These are phyloP conservation scores for Infundibulicybe gibba DNA, from an alignment of 768 basidiomycete species.

Conservation along the genomic window DNA sequence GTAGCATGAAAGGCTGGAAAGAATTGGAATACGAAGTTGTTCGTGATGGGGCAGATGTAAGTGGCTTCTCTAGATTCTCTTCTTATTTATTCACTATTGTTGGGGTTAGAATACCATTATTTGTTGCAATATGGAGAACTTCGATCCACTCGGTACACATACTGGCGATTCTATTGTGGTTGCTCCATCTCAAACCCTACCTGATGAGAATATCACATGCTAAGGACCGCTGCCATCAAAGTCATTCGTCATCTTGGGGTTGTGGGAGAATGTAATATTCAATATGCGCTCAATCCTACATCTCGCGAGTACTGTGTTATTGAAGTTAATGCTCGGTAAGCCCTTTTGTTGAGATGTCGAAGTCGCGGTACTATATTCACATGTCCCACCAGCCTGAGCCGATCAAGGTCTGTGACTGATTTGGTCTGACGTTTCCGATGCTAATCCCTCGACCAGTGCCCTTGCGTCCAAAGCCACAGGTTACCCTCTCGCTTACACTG, in stretches of 20 bases:
- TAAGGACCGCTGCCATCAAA: conserved; percentile 96
- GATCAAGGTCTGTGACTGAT: conserved; percentile 56
- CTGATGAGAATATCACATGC: conserved; percentile 99
- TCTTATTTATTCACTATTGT: conserved; percentile 6
- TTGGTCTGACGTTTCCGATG: not conserved
- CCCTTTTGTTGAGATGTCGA: conserved; percentile 3
- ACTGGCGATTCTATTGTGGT: conserved; percentile 99
- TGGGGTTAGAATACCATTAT: conserved; percentile 88
- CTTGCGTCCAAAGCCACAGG: conserved; percentile 98
- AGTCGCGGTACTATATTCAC: not conserved
- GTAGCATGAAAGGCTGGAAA: conserved; percentile 99
- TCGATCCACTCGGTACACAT: conserved; percentile 97
- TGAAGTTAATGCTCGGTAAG: conserved; percentile 91
- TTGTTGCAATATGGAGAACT: conserved; percentile 99
- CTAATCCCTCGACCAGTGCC: conserved; percentile 47
- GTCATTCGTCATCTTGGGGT: conserved; percentile 90
- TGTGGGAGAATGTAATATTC: conserved; percentile 95
- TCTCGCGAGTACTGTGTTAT: conserved; percentile 97
- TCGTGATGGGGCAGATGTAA: conserved; percentile 92
- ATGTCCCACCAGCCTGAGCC: conserved; percentile 51
- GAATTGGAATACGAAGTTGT: conserved; percentile 99
- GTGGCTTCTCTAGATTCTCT: conserved; percentile 24
- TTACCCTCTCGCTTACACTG: conserved; percentile 98
- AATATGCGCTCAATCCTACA: conserved; percentile 94
- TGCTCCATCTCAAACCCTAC: conserved; percentile 95